phyloP scores from a whole-genome alignment of 2,329 filamentous ascomycete genomes.

The Venturia carpophila region DNA sequence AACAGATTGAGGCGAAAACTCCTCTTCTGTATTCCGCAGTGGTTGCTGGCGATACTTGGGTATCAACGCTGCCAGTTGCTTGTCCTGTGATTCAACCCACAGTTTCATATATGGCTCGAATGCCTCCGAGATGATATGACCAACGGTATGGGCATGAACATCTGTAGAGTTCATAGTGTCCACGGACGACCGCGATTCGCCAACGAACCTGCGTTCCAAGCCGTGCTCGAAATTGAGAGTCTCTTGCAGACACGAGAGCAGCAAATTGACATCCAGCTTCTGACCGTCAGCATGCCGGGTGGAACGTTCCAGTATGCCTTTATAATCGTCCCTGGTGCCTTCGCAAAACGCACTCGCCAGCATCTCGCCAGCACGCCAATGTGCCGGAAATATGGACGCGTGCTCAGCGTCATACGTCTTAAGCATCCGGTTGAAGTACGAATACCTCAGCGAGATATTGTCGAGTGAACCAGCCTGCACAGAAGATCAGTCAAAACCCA shows the following conservation, averaged over 20 bases:
- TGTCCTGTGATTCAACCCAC: slow-evolving; percentile 96
- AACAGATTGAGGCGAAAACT: slow-evolving; percentile 83
- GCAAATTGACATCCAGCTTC: slow-evolving; percentile 79
- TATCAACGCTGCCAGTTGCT: slow-evolving; percentile 72
- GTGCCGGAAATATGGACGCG: slow-evolving; percentile 71
- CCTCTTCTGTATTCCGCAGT: slow-evolving; percentile 73
- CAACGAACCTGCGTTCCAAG: slow-evolving; percentile 75
- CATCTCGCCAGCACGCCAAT: slow-evolving; percentile 86
- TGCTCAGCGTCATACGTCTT: slow-evolving; percentile 96
- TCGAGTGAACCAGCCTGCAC: slow-evolving; percentile 73
- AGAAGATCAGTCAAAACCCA: slow-evolving; percentile 21
- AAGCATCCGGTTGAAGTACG: slow-evolving; percentile 93
- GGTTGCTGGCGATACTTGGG: slow-evolving; percentile 81
- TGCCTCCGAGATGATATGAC: slow-evolving; percentile 86
- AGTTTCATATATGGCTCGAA: slow-evolving; percentile 96
- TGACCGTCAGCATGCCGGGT: slow-evolving; percentile 71
- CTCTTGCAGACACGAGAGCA: slow-evolving; percentile 85
- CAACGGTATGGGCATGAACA: slow-evolving; percentile 69
- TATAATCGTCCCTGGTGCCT: slow-evolving; percentile 91
- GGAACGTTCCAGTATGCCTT: slow-evolving; percentile 79
- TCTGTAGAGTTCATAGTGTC: slow-evolving; percentile 88
- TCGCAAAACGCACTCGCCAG: slow-evolving; percentile 91
- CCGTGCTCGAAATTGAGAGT: slow-evolving; percentile 95
- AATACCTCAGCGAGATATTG: slow-evolving; percentile 90
- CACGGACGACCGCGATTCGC: slow-evolving; percentile 65